Percentiles rank a stretch among this genome's conserved stretches.
Evolutionary conservation across 768 basidiomycete species (phyloP).

Genomic region (Tylopilus sp.): DNA sequence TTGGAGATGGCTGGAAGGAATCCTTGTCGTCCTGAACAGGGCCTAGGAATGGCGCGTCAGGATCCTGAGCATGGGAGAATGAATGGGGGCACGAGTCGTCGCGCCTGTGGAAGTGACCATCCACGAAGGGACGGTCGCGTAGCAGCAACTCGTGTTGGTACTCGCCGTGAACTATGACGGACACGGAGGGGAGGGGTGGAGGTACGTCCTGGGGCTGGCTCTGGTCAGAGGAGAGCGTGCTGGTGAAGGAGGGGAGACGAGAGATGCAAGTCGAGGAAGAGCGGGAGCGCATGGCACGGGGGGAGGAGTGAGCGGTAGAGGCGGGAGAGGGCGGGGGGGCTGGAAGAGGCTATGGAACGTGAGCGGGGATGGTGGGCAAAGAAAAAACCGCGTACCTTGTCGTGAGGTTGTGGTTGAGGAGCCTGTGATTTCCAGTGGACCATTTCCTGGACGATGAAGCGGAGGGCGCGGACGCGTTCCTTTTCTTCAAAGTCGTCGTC

Average conservation of each 20-base stretch:
- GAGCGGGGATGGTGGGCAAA: neutral
- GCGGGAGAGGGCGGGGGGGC: constrained; percentile 27
- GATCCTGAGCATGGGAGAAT: constrained; percentile 7
- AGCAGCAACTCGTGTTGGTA: constrained; percentile 25
- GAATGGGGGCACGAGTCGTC: constrained; percentile 11
- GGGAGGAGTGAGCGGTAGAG: constrained; percentile 26
- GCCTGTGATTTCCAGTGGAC: constrained; percentile 20
- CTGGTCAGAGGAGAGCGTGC: constrained; percentile 33
- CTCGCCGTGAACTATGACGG: constrained; percentile 30
- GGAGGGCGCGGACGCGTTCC: constrained; percentile 34
- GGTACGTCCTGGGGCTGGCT: constrained; percentile 26
- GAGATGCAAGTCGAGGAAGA: constrained; percentile 30
- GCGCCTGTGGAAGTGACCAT: constrained; percentile 12
- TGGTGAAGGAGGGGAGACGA: constrained; percentile 32
- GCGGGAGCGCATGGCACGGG: constrained; percentile 27
- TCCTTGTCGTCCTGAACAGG: constrained; percentile 24
- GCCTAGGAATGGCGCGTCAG: constrained; percentile 14
- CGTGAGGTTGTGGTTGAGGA: neutral
- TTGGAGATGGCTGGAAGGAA: constrained; percentile 26
- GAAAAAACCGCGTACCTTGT: constrained; percentile 9
- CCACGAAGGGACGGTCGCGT: constrained; percentile 1
- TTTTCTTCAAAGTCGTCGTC: constrained; percentile 22
- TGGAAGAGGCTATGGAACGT: constrained; percentile 15
- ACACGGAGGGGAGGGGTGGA: constrained; percentile 27
- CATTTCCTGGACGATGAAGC: constrained; percentile 37